Evolutionary conservation across 768 basidiomycete species (phyloP), one percentile per base, ranked within the genome.

Genomic region (Xerocomus brunneocitrinus): DNA sequence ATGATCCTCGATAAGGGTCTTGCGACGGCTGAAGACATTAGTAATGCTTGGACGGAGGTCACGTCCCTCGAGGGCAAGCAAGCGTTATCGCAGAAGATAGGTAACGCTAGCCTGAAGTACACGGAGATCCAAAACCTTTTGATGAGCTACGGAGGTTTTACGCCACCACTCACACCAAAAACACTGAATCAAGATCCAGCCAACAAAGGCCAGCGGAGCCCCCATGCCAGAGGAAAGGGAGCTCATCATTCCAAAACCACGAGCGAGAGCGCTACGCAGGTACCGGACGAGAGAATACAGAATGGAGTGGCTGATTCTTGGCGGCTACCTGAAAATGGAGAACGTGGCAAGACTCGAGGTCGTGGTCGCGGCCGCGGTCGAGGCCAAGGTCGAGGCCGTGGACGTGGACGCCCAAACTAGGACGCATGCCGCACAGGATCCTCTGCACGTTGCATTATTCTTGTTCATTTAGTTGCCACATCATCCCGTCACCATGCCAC

Each of bases 1-100:
- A 73, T 79, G 70, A 68, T 89, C 47, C 76, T 89, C 28, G 77
- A 85, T 45, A 81, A 76, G 41, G 71, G 71, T n/a, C 73, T 88
- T 24, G 76, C 79, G 27, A 73, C 67, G 47, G 55, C 71, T 38
- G 63, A 75, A 16, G 82, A 84, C 27, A 77, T 83, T 50, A 71
- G 69, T 54, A 68, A 76, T 32, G 75, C 76, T 0, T 85, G 81
- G 84, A 62, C 69, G 19, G 73, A 72, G 61, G 69, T 78, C 25
- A 77, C 72, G 10, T 77, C 77, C 32, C 61, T 66, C 6, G 61
- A 69, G 27, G 69, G 67, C 31, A 64, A 61, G 53, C 63, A 58
- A 57, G 57, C 39, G 36, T 54, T 58, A 43, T 64, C 58, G 54
- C 61, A 55, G 55, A 69, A 57, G 49, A 54, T 49, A 46, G 61